Evolutionary conservation across 2,329 filamentous ascomycete genomes (phyloP).

Genomic region (Venturia pyrina): DNA sequence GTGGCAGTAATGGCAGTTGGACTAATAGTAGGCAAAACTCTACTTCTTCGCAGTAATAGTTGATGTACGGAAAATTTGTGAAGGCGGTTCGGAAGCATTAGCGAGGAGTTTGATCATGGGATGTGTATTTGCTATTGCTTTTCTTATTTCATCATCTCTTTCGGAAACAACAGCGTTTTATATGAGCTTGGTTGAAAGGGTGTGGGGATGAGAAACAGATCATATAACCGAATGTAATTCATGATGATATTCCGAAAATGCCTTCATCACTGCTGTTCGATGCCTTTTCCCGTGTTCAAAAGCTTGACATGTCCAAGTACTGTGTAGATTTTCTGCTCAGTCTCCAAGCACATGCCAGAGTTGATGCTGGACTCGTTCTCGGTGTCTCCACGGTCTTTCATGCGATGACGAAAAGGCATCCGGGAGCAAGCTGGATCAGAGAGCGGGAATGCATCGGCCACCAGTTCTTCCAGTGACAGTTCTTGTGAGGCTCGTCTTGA

Average conservation of each 20-base stretch:
- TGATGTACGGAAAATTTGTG: not conserved
- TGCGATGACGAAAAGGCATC: not conserved
- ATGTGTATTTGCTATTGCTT: not conserved
- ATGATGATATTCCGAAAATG: no score
- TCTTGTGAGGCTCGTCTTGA: not conserved
- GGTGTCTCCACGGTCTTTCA: not conserved
- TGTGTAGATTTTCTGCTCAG: no score
- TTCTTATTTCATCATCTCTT: not conserved
- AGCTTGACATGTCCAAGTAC: no score
- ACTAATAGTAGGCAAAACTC: slow-evolving; percentile 7
- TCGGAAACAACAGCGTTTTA: not conserved
- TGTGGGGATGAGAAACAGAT: not conserved
- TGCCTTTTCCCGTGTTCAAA: no score
- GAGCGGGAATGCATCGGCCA: not conserved
- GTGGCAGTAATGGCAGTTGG: slow-evolving; percentile 3
- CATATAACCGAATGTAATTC: not conserved
- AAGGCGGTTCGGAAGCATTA: not conserved
- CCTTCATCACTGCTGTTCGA: no score
- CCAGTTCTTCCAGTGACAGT: not conserved
- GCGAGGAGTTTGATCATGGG: not conserved
- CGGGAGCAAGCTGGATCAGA: no score
- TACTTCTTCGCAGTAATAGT: slow-evolving; percentile 1
- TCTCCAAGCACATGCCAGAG: not conserved
- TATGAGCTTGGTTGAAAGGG: not conserved
- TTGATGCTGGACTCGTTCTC: not conserved